Percentiles rank a stretch among this genome's conserved stretches.
phyloP scores from a whole-genome alignment of 371 early-diverging fungal genomes.

The Mucor saturninus region DNA sequence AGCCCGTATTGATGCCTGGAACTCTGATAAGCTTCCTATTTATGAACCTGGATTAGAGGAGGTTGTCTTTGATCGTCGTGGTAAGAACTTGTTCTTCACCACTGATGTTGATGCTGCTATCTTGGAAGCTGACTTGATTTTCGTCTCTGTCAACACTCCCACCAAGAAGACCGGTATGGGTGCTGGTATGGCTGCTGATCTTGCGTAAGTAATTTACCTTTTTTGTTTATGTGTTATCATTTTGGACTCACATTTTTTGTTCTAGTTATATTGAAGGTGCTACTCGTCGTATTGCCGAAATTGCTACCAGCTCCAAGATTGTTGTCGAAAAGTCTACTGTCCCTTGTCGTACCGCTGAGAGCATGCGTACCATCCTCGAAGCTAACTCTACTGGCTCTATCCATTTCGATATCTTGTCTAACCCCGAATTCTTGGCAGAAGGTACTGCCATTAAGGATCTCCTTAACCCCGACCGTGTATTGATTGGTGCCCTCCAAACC shows the following conservation, averaged over 20 bases:
- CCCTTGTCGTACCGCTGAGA: constrained; percentile 92
- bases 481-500: constrained; percentile 89
- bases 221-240: not conserved
- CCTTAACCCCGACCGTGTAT: constrained; percentile 88
- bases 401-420: constrained; percentile 89
- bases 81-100: constrained; percentile 86
- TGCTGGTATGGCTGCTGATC: constrained; percentile 86
- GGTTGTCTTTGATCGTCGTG: constrained; percentile 75
- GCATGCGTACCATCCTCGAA: constrained; percentile 87
- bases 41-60: constrained; percentile 93
- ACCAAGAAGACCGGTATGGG: constrained; percentile 83
- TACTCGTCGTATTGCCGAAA: constrained; percentile 87
- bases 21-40: constrained; percentile 85
- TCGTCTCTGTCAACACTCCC: constrained; percentile 93
- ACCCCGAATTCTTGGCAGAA: constrained; percentile 97
- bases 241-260: not conserved
- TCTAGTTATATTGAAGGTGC: constrained; percentile 84
- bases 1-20: constrained; percentile 70
- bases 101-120: constrained; percentile 81
- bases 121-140: constrained; percentile 83
- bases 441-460: constrained; percentile 92
- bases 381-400: constrained; percentile 77
- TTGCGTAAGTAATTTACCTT: constrained; percentile 63
- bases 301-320: constrained; percentile 84
- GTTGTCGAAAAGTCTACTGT: constrained; percentile 96